A percentile compares a stretch with the other conserved stretches of the same genome.
These are phyloP conservation scores for Lentinula sp. DNA, from an alignment of 768 basidiomycete species.

Conservation along the genomic window DNA sequence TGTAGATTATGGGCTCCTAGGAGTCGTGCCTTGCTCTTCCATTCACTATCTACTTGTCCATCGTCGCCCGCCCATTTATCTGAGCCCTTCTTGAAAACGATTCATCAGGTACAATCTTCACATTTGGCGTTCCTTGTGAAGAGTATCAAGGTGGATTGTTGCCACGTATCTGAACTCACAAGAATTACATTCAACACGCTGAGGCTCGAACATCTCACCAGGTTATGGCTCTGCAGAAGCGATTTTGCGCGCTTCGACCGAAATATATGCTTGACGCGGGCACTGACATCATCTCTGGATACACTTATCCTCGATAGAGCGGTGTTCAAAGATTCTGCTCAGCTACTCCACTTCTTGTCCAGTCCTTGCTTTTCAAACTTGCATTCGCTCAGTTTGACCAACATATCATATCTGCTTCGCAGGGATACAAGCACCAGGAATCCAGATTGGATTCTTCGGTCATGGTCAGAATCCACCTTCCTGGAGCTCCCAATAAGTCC, in stretches of 20 bases:
- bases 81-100: not conserved
- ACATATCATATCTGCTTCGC: not conserved
- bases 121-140: not conserved
- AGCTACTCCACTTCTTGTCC: constrained; percentile 1
- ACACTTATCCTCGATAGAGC: not conserved
- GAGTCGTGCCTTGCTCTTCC: constrained; percentile 1
- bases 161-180: not conserved
- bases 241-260: not conserved
- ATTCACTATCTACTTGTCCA: not conserved
- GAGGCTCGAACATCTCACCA: not conserved
- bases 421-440: not conserved
- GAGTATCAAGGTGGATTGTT: not conserved
- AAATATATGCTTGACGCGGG: not conserved
- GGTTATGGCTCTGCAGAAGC: not conserved
- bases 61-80: not conserved
- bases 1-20: not conserved
- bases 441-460: not conserved
- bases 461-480: not conserved
- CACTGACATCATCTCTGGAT: not conserved
- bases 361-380: not conserved
- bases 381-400: not conserved
- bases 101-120: not conserved
- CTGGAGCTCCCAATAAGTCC: not conserved
- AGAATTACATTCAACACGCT: not conserved
- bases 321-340: not conserved